A percentile compares a stretch with the other conserved stretches of the same genome.
Evolutionary conservation across 1,284 basidiomycete species (phyloP).

Genomic region (Peniophora sp.): DNA sequence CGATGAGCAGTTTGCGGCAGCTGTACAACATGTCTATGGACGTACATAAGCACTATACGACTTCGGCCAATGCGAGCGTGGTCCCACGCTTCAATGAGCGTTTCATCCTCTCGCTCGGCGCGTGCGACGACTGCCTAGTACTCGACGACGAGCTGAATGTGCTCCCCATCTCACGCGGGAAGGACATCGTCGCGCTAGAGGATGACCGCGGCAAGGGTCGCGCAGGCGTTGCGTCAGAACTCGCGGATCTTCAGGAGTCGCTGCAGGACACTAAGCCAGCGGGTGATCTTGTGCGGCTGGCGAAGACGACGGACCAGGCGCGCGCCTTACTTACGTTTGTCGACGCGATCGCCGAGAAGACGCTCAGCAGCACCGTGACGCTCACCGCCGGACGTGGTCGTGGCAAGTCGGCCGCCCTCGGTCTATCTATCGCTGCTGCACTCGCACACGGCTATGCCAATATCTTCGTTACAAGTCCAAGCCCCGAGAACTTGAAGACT

Average conservation of each 20-base stretch:
- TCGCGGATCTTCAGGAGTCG: slow-evolving; percentile 77
- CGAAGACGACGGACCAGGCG: slow-evolving; percentile 62
- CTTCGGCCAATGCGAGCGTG: slow-evolving; percentile 84
- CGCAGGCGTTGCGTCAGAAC: slow-evolving; percentile 44
- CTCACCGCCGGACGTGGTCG: slow-evolving; percentile 93
- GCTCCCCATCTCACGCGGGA: slow-evolving; percentile 92
- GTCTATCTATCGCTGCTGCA: slow-evolving; percentile 89
- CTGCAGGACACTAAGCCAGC: slow-evolving; percentile 83
- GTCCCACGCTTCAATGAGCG: slow-evolving; percentile 97
- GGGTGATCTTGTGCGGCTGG: slow-evolving; percentile 81
- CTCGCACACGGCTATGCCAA: slow-evolving; percentile 95
- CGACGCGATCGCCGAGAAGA: slow-evolving; percentile 88
- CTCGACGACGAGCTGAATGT: slow-evolving; percentile 98
- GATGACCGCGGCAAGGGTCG: slow-evolving; percentile 51
- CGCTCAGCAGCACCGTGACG: slow-evolving; percentile 90
- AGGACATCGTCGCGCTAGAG: slow-evolving; percentile 78
- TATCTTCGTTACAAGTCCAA: slow-evolving; percentile 97
- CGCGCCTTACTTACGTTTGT: slow-evolving; percentile 90
- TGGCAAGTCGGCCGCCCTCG: slow-evolving; percentile 95
- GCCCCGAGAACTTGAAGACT: slow-evolving; percentile 96
- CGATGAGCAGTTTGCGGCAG: slow-evolving; percentile 91
- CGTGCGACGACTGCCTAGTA: slow-evolving; percentile 86
- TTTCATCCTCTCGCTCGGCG: slow-evolving; percentile 91
- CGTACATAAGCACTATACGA: slow-evolving; percentile 90
- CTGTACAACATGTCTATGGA: slow-evolving; percentile 98